These are phyloP conservation scores for Colletotrichum viniferum DNA, from an alignment of 2,329 filamentous ascomycete genomes.

Conservation along the genomic window DNA sequence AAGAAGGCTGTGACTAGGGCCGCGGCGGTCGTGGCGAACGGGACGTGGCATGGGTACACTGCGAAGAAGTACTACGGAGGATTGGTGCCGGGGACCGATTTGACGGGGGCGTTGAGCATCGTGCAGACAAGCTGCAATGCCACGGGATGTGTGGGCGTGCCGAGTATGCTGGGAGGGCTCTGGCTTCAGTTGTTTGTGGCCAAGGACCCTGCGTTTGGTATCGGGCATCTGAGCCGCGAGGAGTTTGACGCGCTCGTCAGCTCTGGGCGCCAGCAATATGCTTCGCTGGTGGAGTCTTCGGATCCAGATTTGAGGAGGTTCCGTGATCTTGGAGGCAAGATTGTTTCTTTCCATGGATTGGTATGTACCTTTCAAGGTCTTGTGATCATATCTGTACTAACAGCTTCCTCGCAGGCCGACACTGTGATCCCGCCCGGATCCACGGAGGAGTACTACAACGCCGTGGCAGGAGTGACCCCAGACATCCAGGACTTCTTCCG, in stretches of 20 bases:
- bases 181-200: not conserved
- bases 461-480: conserved; percentile 19
- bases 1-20: not conserved
- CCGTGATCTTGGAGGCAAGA: conserved; percentile 43
- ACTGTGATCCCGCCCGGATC: conserved; percentile 16
- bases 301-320: conserved; percentile 34
- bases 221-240: not conserved
- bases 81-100: not conserved
- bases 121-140: not conserved
- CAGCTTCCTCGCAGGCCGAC: conserved; percentile 24
- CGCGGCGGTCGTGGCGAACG: not conserved
- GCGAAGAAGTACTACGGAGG: not conserved
- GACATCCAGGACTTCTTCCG: conserved; percentile 33
- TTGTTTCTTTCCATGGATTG: conserved; percentile 39
- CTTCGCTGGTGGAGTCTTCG: not conserved
- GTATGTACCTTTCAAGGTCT: not conserved
- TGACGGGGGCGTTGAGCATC: not conserved
- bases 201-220: not conserved
- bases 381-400: conserved; percentile 22
- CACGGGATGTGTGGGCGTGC: not conserved
- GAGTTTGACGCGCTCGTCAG: not conserved
- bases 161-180: not conserved
- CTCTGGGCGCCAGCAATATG: not conserved
- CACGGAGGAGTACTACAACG: conserved; percentile 31
- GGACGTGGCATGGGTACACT: not conserved